Base-by-base conservation (phyloP, 345 rosid species). In the Mallotus nudiflorus region DNA sequence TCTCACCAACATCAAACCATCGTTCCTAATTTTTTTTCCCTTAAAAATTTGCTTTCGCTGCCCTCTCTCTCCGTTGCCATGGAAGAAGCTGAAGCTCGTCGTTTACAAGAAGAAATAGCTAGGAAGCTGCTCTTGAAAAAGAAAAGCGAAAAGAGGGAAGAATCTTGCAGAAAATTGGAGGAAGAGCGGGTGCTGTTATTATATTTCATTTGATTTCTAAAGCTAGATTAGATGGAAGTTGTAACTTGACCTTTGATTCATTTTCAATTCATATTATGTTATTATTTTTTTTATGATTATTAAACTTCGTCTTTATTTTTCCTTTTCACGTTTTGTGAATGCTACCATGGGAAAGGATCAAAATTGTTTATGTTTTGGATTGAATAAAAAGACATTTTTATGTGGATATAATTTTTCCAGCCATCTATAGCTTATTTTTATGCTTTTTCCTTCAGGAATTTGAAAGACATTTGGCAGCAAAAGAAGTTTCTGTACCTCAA, bases 401-500 rank as follows among this genome's bases (percentile, higher is more conserved):
- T 11, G 25, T 13, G 44, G 18, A 46, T 20, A 19, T 56, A 40
- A 7, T 29, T 60, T 52, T 12, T 40, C 31, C 6, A 14, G 69
- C 8, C 71, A 54, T 11, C 79, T 66, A 42, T 57, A 58, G 45
- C 51, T 71, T 64, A 13, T 9, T 33, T 42, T 31, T 49, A 44
- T 46, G 22, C 52, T 67, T 25, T 68, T 59, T 48, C 35, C 62
- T n/a, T 69, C 87, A 96, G 99, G 99, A 96, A 81, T 78, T 81
- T 69, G 95, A 91, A 77, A 88, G 98, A 69, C 89, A 83, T 55
- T 81, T 92, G 83, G 87, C 83, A 3, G 89, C 87, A 42, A 96
- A 96, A 84, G 97, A 91, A 84, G 96, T 93, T 65, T 91, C 99
- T 62, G 84, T 96, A 76, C 96, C 98, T 62, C 84, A 71, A 75